A percentile compares a stretch with the other conserved stretches of the same genome.
Conservation (phyloP, 2,329 filamentous ascomycete genomes). For the Blastomyces emzantsi region DNA sequence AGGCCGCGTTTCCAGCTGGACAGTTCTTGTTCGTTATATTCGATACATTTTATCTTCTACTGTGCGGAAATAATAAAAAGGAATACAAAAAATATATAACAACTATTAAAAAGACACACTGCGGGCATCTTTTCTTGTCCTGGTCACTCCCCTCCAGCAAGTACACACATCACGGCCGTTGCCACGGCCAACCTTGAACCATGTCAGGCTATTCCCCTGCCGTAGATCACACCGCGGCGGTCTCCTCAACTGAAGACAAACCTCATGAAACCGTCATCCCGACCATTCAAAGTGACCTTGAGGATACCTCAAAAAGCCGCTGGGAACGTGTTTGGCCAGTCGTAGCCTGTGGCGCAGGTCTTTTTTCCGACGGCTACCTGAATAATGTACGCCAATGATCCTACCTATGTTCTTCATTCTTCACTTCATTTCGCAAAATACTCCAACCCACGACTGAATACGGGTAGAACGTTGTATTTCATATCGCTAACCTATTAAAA, state of each 20-base stretch:
- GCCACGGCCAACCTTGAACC: neutral
- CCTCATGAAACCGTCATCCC: neutral
- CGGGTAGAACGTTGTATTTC: neutral
- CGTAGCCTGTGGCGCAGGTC: slow-evolving; percentile 78
- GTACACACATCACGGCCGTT: neutral
- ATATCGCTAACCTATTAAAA: neutral
- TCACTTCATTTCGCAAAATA: neutral
- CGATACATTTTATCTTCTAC: neutral
- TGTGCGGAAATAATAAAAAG: neutral
- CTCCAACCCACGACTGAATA: neutral
- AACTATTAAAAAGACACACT: neutral
- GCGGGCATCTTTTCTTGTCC: neutral
- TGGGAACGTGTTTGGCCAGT: slow-evolving; percentile 60
- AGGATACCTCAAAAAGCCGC: slow-evolving; percentile 26
- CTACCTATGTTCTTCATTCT: neutral
- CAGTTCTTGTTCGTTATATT: neutral
- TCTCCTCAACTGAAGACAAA: slow-evolving; percentile 7
- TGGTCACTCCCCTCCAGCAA: neutral
- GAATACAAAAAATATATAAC: neutral
- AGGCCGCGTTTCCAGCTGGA: too few relatives aligned
- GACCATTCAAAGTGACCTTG: slow-evolving; percentile 7
- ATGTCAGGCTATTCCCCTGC: neutral
- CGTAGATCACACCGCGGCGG: neutral
- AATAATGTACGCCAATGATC: slow-evolving; percentile 55
- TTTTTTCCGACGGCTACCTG: slow-evolving; percentile 88